Evolutionary conservation across 306 rosid genomes (phyloP).

Genomic region (Luffa acutangula): DNA sequence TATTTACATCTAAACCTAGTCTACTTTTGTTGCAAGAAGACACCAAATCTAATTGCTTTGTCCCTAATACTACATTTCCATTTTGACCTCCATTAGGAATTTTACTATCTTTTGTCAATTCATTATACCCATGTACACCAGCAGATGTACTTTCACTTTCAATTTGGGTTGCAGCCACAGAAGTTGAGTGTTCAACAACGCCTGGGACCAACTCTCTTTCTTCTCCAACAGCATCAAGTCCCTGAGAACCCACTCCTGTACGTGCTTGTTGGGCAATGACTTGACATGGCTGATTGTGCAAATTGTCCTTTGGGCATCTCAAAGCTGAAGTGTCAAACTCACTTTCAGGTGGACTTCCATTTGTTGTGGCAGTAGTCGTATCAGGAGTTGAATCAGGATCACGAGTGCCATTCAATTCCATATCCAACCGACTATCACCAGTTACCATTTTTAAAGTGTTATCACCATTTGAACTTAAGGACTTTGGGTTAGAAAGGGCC

Average conservation of each 20-base stretch:
- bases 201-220: constrained; percentile 27
- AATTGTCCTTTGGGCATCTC: constrained; percentile 32
- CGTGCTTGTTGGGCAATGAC: constrained; percentile 24
- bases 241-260: constrained; percentile 31
- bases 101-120: constrained; percentile 40
- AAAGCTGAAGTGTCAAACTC: constrained; percentile 33
- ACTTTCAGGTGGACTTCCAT: constrained; percentile 36
- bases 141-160: constrained; percentile 42
- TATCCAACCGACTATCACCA: constrained; percentile 34
- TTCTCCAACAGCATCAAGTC: constrained; percentile 33
- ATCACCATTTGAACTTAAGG: constrained; percentile 55
- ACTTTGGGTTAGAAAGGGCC: constrained; percentile 52
- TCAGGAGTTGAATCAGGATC: constrained; percentile 25
- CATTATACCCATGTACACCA: constrained; percentile 56
- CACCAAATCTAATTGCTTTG: constrained; percentile 47
- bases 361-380: constrained; percentile 5
- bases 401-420: constrained; percentile 35
- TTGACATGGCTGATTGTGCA: constrained; percentile 30
- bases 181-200: constrained; percentile 28
- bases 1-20: constrained; percentile 87
- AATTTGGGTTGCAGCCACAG: constrained; percentile 27
- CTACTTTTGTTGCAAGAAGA: constrained; percentile 50
- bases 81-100: constrained; percentile 47
- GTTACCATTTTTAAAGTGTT: constrained; percentile 25
- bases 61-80: constrained; percentile 41